Evolutionary conservation across 768 basidiomycete genomes (phyloP), one percentile per base, ranked within the genome.

Genomic region (Boletus rubroflammeus): DNA sequence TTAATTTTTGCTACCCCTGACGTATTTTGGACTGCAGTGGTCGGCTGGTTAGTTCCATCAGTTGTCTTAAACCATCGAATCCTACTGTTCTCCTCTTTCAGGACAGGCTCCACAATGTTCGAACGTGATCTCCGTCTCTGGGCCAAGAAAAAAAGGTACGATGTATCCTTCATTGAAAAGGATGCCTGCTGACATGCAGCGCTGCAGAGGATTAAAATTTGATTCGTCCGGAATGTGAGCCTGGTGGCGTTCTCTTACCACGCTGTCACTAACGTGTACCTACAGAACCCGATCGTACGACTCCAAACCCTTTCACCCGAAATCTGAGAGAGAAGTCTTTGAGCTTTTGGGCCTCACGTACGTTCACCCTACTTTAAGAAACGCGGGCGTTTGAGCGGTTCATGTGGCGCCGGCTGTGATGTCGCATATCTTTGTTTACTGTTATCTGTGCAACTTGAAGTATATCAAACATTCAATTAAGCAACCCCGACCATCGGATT

Each of bases 81-180:
- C 19, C 21, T 42, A 6, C 19, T 35, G 2, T 17, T 43, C 5
- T 6, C 35, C 25, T 32, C 28, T 51, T 38, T 21, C 55, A 90
- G 89, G 89, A 88, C 86, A 6, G 93, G 94, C 1, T 93, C 89
- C 5, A 91, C 81, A 56, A 88, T 92, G 84, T 96, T 97, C 66
- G 82, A 96, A 69, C 75, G 92, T 26, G 94, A 96, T 70, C 68
- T 97, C 47, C 78, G 90, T 57, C 71, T 81, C 14, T 88, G 84
- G 81, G 86, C 87, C 2, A 89, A 89, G 63, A 70, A 77, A 40
- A 67, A 75, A 59, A 80, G 72, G 86, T 84, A 59, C 28, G 75
- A 53, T n/a, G 38, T 8, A 0, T 34, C 25, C 21, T 15, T 35
- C 17, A 26, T 39, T 29, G 23, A 31, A 35, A 23, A 13, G 29